phyloP scores from a whole-genome alignment of 306 rosid species.

The Trichosanthes truncata region DNA sequence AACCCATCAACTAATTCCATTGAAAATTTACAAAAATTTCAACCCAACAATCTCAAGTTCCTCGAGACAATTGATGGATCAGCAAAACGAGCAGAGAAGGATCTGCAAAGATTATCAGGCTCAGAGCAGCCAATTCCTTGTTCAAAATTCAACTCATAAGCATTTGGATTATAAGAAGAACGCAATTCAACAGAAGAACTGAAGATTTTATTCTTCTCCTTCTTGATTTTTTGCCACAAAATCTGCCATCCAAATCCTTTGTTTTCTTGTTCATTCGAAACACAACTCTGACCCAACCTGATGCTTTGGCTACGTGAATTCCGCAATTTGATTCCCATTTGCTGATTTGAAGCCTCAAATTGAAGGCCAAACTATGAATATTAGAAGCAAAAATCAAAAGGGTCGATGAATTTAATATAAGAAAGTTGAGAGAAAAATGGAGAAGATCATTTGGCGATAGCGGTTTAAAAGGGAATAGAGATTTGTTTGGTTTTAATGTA shows the following conservation, averaged over 20 bases:
- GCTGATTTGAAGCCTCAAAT: neutral
- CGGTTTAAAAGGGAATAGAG: neutral
- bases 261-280: neutral
- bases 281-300: constrained; percentile 4
- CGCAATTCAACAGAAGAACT: neutral
- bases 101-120: neutral
- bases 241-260: neutral
- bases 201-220: constrained; percentile 7
- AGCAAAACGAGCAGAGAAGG: constrained; percentile 16
- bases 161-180: constrained; percentile 3
- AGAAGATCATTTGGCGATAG: neutral
- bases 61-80: neutral
- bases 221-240: constrained; percentile 5
- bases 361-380: neutral
- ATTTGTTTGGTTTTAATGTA: neutral
- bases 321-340: constrained; percentile 12
- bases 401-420: neutral
- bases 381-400: neutral
- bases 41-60: constrained; percentile 6
- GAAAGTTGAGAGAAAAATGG: neutral
- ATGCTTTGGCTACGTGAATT: constrained; percentile 5
- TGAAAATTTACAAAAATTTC: neutral
- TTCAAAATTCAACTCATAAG: constrained; percentile 6
- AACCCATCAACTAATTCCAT: neutral
- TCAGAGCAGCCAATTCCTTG: neutral